Conservation (phyloP, 75 land plant genomes). For the Cupressus sempervirens region DNA sequence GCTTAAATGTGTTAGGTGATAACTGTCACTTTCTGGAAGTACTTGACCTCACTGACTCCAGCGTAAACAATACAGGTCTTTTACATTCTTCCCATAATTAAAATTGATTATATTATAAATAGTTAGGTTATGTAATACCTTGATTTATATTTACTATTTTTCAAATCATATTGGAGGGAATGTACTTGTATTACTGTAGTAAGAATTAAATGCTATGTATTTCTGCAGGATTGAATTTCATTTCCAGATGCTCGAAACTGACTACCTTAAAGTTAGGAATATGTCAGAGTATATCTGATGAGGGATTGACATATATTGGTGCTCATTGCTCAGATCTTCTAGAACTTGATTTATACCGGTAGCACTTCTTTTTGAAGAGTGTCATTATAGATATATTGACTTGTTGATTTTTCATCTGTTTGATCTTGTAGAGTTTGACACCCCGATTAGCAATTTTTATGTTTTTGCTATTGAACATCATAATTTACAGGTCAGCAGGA, state of each 20-base stretch:
- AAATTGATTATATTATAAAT: not conserved
- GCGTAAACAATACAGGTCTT: slow-evolving; percentile 71
- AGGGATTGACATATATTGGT: slow-evolving; percentile 61
- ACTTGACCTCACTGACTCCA: slow-evolving; percentile 88
- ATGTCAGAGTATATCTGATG: slow-evolving; percentile 60
- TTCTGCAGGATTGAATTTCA: slow-evolving; percentile 63
- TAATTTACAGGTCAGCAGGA: slow-evolving; percentile 44
- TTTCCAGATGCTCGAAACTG: slow-evolving; percentile 64
- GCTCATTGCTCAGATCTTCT: slow-evolving; percentile 45
- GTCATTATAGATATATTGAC: not conserved
- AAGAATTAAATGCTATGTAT: slow-evolving; percentile 8
- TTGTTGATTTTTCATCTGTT: not conserved
- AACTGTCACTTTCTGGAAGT: slow-evolving; percentile 63
- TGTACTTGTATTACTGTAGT: not conserved
- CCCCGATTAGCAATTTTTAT: not conserved
- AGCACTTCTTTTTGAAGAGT: not conserved
- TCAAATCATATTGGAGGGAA: not conserved
- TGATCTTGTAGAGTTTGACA: not conserved
- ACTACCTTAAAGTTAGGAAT: slow-evolving; percentile 66
- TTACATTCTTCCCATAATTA: not conserved
- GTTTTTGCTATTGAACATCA: not conserved
- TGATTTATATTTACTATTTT: not conserved
- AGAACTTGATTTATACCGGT: slow-evolving; percentile 95
- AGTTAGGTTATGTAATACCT: not conserved
- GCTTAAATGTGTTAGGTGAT: slow-evolving; percentile 58